Evolutionary conservation across 176 grass and related monocot species (phyloP).

Genomic region (Tillandsia fasciculata): DNA sequence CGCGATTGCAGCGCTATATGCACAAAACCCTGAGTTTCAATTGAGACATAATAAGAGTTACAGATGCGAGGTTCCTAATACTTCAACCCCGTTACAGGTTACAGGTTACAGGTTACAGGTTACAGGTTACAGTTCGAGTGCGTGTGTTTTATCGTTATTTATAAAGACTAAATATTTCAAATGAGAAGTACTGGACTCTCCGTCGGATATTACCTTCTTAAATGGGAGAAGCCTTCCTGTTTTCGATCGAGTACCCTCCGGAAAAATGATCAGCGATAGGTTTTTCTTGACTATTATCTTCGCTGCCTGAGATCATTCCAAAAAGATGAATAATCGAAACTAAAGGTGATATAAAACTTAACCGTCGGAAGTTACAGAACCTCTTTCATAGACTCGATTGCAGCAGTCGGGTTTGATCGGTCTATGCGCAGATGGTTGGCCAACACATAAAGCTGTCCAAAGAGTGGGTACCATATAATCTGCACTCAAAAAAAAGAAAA

Average conservation of each 20-base stretch:
- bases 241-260: slow-evolving; percentile 45
- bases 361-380: not conserved
- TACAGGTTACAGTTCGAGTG: too few relatives aligned
- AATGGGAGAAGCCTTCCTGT: slow-evolving; percentile 41
- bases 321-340: not conserved
- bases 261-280: slow-evolving; percentile 41
- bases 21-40: slow-evolving; percentile 31
- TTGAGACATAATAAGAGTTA: not conserved
- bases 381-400: slow-evolving; percentile 44
- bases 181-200: too few relatives aligned
- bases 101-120: too few relatives aligned
- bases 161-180: too few relatives aligned
- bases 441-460: slow-evolving; percentile 44
- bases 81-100: too few relatives aligned
- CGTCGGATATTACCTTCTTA: slow-evolving; percentile 32
- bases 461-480: slow-evolving; percentile 52
- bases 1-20: slow-evolving; percentile 38
- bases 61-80: too few relatives aligned
- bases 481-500: not conserved
- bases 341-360: not conserved
- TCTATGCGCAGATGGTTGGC: slow-evolving; percentile 51
- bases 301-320: slow-evolving; percentile 7
- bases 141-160: too few relatives aligned
- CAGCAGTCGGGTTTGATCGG: slow-evolving; percentile 36
- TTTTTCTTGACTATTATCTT: slow-evolving; percentile 27